These are phyloP conservation scores for Xylariaceae sp. DNA, from an alignment of 2,329 filamentous ascomycete genomes.

Conservation along the genomic window DNA sequence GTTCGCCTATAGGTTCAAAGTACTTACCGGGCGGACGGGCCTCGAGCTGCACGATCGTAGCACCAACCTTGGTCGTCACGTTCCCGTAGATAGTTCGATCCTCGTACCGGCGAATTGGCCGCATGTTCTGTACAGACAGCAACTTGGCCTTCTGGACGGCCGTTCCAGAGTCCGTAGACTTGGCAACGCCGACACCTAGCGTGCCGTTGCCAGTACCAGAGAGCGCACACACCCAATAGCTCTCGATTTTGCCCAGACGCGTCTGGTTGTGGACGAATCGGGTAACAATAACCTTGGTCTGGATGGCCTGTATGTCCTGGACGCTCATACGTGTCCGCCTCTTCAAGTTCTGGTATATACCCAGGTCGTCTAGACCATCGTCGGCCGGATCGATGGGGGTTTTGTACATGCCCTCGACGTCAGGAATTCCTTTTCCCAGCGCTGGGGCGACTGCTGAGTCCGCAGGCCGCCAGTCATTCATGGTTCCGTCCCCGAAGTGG, in stretches of 20 bases:
- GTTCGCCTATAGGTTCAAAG: not conserved
- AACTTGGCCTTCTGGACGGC: constrained; percentile 70
- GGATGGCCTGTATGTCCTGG: constrained; percentile 48
- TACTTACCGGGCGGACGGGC: constrained; percentile 79
- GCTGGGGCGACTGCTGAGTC: constrained; percentile 41
- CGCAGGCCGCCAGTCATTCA: constrained; percentile 29
- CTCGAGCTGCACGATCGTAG: constrained; percentile 78
- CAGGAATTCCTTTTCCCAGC: constrained; percentile 47
- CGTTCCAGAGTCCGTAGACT: constrained; percentile 68
- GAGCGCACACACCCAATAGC: constrained; percentile 70
- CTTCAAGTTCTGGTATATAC: constrained; percentile 49
- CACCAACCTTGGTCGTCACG: constrained; percentile 78
- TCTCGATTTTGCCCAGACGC: constrained; percentile 86
- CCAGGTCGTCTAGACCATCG: constrained; percentile 45
- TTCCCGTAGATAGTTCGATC: constrained; percentile 86
- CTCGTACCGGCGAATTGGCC: constrained; percentile 88
- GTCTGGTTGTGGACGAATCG: constrained; percentile 88
- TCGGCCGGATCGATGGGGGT: constrained; percentile 45
- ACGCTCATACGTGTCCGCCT: constrained; percentile 51
- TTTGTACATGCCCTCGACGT: constrained; percentile 49
- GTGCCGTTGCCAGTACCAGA: constrained; percentile 85
- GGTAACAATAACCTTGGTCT: constrained; percentile 67
- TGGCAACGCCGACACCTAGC: constrained; percentile 85
- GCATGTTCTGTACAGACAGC: constrained; percentile 85
- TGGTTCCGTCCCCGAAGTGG: constrained; percentile 46